Base-by-base conservation (phyloP, 2,329 filamentous ascomycete genomes). In the Aspergillus ochraceus region DNA sequence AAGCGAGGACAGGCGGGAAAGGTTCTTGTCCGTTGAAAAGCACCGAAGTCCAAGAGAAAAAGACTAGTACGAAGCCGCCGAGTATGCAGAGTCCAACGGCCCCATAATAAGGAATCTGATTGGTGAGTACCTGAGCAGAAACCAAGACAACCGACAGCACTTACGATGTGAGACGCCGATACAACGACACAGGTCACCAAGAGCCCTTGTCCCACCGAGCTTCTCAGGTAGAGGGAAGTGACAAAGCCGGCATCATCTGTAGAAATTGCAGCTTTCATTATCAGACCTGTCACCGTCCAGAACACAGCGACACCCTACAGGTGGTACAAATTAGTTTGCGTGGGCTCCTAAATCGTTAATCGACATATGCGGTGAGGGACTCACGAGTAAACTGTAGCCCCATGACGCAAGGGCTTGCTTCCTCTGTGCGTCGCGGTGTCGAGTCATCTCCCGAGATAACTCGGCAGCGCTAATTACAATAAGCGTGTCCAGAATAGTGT, bases 91-190 rank as follows among this genome's bases (percentile, higher is more conserved):
- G 68, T 3, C 75, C 76, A 26, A 77, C 64, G 4, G 76, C 54
- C 19, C 78, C 78, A 57, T 76, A 69, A 52, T 76, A 73, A 14
- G 71, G 67, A 19, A 80, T 68, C 81, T 83, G 55, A 3, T n/a
- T 10, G 46, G 53, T 30, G 70, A 59, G 68, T 60, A 49, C 55
- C 20, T 53, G 12, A 2, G 24, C 20, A 11, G 39, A 29, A 24
- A 6, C 6, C 10, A 46, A n/a, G 8, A 32, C 24, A 52, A 8
- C 24, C 11, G 6, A 46, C 14, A 17, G 10, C 19, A 69, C 79
- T 66, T 63, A 81, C 79, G 52, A 78, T 66, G 58, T 78, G 74
- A 58, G 74, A 72, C 19, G 74, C 71, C 6, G 74, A 76, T 30
- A 78, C 55, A 19, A 72, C 64, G 26, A 76, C 61, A 14, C 74